Conservation (phyloP, 2,329 filamentous ascomycete species). For the Epichloe gansuensis region DNA sequence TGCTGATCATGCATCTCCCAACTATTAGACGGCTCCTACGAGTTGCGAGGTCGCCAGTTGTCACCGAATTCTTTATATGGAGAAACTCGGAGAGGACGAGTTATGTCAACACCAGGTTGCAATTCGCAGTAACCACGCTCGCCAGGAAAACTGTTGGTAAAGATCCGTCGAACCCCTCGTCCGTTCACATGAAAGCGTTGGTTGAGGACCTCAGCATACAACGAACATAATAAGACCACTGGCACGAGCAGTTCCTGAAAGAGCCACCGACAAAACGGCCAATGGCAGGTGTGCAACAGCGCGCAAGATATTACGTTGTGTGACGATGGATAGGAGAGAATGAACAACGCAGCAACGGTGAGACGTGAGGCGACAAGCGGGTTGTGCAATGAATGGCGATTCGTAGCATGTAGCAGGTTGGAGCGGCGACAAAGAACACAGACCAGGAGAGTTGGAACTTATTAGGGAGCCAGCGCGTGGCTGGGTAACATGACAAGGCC, state of each 20-base stretch:
- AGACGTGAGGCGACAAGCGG: constrained; percentile 2
- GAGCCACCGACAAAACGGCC: neutral
- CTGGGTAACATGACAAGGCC: neutral
- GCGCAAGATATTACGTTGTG: neutral
- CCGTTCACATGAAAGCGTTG: constrained; percentile 1
- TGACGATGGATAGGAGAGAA: neutral
- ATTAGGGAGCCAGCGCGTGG: neutral
- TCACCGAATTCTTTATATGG: neutral
- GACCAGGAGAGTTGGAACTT: neutral
- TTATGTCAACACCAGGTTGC: neutral
- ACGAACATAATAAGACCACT: neutral
- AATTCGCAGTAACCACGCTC: neutral
- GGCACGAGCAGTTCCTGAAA: constrained; percentile 4
- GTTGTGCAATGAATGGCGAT: constrained; percentile 11
- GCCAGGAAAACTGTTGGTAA: neutral
- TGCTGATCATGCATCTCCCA: constrained; percentile 1
- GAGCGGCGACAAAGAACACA: constrained; percentile 2
- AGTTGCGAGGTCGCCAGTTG: constrained; percentile 1
- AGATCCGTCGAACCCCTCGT: neutral
- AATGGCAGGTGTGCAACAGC: constrained; percentile 3
- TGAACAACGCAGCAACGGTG: constrained; percentile 6
- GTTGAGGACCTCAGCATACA: neutral
- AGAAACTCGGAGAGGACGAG: neutral
- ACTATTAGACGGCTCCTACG: neutral
- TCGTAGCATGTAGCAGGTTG: constrained; percentile 8